Evolutionary conservation across 345 rosid species (phyloP), one percentile per base, ranked within the genome.

Genomic region (Euphorbia pulcherrima): DNA sequence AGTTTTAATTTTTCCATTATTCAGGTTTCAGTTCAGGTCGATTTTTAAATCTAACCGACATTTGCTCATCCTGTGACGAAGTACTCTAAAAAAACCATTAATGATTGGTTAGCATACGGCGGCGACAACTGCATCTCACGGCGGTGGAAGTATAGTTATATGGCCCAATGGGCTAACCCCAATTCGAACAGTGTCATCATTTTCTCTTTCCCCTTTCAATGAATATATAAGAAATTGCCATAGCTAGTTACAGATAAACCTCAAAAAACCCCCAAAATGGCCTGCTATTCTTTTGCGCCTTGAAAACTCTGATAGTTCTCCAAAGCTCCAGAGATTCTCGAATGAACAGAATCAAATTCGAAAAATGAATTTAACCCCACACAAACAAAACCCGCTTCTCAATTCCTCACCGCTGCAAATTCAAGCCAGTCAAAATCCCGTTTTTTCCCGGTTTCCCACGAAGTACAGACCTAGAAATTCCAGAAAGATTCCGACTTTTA

Each of bases 301-400:
- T 21, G 27, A 23, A 12, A 21, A 60, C 48, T 4, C 64, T 30
- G 37, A 18, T 24, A 11, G n/a, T 52, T 26, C 30, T 46, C 26
- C 26, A 63, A 44, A 44, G 40, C 37, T 27, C 17, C 20, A 24
- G n/a, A 46, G 27, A 20, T 30, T 51, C 52, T 55, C 39, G 18
- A n/a, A 55, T 55, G 53, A 53, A 1, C 24, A 21, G 12, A 14
- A 21, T 0, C 46, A 61, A 62, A 24, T 10, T 53, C 28, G 7
- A 20, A 50, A 39, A 60, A 87, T 86, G 95, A 80, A 87, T 48
- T 67, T 79, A 33, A 35, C 75, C 57, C 29, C 82, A 24, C 69
- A 55, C 81, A 77, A 59, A 65, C 82, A 68, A 35, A 79, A 78
- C 55, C 81, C 85, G 24, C 82, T 81, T 61, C 68, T 85, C 71